Conservation (phyloP, 495 filamentous ascomycete genomes). For the Aspergillus ellipticus region DNA sequence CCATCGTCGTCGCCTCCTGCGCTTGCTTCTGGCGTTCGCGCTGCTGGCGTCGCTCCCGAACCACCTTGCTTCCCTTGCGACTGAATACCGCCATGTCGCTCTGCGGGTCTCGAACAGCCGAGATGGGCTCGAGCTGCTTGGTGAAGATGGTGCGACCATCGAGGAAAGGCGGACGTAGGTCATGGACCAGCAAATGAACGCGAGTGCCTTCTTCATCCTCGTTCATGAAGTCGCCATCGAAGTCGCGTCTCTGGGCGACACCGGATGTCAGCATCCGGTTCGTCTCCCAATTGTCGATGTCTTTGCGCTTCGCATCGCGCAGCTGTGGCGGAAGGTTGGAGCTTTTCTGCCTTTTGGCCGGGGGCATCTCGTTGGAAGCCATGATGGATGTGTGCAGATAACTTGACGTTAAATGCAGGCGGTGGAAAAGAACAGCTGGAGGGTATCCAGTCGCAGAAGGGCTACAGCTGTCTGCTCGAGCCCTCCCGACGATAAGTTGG, state of each 20-base stretch:
- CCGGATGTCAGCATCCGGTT: conserved; percentile 98
- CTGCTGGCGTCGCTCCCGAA: conserved; percentile 85
- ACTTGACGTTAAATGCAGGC: background rate
- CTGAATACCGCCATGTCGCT: conserved; percentile 99
- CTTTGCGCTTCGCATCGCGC: conserved; percentile 72
- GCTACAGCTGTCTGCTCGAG: conserved; percentile 2
- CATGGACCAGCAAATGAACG: conserved; percentile 89
- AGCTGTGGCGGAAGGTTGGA: conserved; percentile 36
- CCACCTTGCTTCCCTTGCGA: conserved; percentile 90
- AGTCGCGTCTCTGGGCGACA: conserved; percentile 84
- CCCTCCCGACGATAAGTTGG: conserved; percentile 8
- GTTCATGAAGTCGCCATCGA: conserved; percentile 74
- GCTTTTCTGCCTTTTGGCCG: conserved; percentile 44
- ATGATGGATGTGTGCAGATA: conserved; percentile 17
- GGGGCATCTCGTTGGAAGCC: conserved; percentile 38
- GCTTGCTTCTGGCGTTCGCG: conserved; percentile 93
- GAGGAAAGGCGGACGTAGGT: conserved; percentile 90
- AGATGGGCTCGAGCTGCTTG: conserved; percentile 93
- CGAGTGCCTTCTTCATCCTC: conserved; percentile 91
- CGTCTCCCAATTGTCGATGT: conserved; percentile 96
- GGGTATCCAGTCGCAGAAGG: conserved; percentile 4
- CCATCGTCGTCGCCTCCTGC: conserved; percentile 90
- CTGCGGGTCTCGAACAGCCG: conserved; percentile 88
- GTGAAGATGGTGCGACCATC: conserved; percentile 96
- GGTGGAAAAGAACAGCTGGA: background rate